phyloP scores from a whole-genome alignment of 768 basidiomycete species.

The Tephrocybe sp. region DNA sequence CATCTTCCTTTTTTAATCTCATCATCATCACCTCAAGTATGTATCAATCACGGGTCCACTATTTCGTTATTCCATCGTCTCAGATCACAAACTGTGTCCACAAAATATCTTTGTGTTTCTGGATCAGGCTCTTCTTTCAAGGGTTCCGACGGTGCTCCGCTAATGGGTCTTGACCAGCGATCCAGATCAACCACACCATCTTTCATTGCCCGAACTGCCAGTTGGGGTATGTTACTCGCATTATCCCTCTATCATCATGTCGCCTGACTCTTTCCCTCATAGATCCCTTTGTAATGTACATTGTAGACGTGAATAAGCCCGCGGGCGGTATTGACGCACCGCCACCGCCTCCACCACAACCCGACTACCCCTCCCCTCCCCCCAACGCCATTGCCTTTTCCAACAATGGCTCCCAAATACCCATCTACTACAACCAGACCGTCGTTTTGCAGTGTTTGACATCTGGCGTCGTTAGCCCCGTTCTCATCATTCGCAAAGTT shows the following conservation, averaged over 20 bases:
- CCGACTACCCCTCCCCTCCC: conserved; percentile 90
- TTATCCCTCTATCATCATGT: background rate
- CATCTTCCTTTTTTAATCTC: conserved; percentile 10
- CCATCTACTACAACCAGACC: conserved; percentile 96
- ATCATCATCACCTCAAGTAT: conserved; percentile 51
- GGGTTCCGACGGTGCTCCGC: conserved; percentile 86
- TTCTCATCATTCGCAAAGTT: conserved; percentile 92
- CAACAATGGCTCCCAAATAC: conserved; percentile 81
- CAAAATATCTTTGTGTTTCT: conserved; percentile 95
- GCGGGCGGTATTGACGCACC: conserved; percentile 74
- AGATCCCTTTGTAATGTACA: conserved; percentile 97
- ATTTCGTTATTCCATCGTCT: conserved; percentile 96
- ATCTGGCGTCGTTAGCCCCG: conserved; percentile 91
- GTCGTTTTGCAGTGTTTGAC: conserved; percentile 93
- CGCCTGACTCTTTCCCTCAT: conserved; percentile 13
- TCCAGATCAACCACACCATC: conserved; percentile 74
- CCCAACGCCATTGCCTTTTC: conserved; percentile 88
- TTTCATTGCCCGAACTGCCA: conserved; percentile 86
- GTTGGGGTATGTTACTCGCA: conserved; percentile 67
- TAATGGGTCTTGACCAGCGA: conserved; percentile 79
- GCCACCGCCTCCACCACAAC: conserved; percentile 79
- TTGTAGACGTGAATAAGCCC: conserved; percentile 90
- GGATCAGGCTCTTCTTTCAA: conserved; percentile 91
- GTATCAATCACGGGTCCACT: conserved; percentile 94
- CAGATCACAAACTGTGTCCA: conserved; percentile 93